Percentiles rank a stretch among this genome's conserved stretches.
Evolutionary conservation across 2,329 filamentous ascomycete genomes (phyloP).

Genomic region (Bipolaris bicolor): DNA sequence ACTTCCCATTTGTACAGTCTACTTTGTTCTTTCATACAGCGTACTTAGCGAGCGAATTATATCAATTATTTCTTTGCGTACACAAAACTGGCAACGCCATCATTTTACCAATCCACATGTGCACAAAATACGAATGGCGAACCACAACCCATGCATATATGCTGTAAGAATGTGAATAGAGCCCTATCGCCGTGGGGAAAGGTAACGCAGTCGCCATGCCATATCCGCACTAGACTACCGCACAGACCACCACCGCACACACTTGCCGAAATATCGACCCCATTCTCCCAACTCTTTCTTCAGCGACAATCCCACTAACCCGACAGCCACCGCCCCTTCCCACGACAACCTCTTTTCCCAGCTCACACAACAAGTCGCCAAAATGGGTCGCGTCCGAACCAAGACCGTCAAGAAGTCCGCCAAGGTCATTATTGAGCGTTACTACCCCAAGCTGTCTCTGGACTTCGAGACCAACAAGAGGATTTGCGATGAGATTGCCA

Average conservation of each 20-base stretch:
- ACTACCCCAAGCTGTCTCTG: slow-evolving; percentile 90
- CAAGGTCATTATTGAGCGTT: slow-evolving; percentile 97
- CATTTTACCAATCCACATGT: neutral
- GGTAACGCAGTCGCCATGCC: neutral
- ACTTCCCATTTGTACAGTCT: neutral
- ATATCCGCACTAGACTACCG: neutral
- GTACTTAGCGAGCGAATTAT: slow-evolving; percentile 26
- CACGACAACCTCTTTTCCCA: slow-evolving; percentile 29
- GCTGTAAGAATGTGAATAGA: too few relatives aligned
- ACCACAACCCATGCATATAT: too few relatives aligned
- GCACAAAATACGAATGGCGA: too few relatives aligned
- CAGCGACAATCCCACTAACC: slow-evolving; percentile 41
- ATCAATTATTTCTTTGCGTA: slow-evolving; percentile 1
- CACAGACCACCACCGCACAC: slow-evolving; percentile 24
- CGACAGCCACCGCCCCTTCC: slow-evolving; percentile 36
- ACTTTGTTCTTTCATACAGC: slow-evolving; percentile 1
- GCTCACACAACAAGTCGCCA: slow-evolving; percentile 43
- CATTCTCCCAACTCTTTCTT: slow-evolving; percentile 11
- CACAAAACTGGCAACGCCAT: neutral
- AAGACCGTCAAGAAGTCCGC: slow-evolving; percentile 83
- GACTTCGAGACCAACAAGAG: slow-evolving; percentile 99
- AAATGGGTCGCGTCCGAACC: slow-evolving; percentile 64
- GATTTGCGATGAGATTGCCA: slow-evolving; percentile 99
- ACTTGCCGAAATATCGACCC: slow-evolving; percentile 27
- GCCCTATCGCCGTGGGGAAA: neutral